Percentiles rank a stretch among this genome's conserved stretches.
phyloP scores from a whole-genome alignment of 1,284 basidiomycete genomes.

The Anthracocystis walkeri region DNA sequence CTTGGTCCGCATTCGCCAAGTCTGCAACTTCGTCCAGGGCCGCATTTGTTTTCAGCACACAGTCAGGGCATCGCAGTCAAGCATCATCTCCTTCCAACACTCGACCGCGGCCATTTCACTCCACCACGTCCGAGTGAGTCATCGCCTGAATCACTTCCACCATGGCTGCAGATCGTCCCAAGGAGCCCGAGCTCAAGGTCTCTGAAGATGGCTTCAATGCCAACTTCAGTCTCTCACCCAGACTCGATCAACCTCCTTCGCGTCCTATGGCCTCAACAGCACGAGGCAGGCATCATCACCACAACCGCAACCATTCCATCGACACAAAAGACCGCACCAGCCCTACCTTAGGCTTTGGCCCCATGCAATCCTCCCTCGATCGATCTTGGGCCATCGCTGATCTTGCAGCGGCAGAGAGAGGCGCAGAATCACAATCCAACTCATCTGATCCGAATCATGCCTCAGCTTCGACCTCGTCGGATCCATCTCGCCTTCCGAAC shows the following conservation, averaged over 20 bases:
- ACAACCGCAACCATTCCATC: constrained; percentile 52
- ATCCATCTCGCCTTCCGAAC: constrained; percentile 27
- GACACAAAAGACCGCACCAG: constrained; percentile 56
- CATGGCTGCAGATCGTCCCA: constrained; percentile 39
- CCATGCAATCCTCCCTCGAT: constrained; percentile 33
- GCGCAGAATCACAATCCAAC: constrained; percentile 10
- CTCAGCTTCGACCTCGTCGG: constrained; percentile 15
- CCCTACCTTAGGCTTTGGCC: constrained; percentile 50
- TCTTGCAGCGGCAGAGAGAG: constrained; percentile 1
- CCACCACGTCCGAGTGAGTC: background rate
- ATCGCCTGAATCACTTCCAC: background rate
- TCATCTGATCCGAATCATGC: constrained; percentile 14
- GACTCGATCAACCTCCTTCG: constrained; percentile 35
- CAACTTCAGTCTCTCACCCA: constrained; percentile 44
- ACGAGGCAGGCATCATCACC: constrained; percentile 37
- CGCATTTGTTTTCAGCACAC: background rate
- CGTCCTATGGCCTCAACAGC: constrained; percentile 26
- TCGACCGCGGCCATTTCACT: background rate
- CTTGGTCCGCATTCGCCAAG: background rate
- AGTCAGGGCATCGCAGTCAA: background rate
- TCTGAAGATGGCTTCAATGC: constrained; percentile 48
- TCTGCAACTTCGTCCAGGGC: too few relatives aligned
- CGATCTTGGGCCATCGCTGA: constrained; percentile 35
- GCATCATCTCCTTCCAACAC: background rate
- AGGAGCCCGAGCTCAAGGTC: constrained; percentile 46